These are phyloP conservation scores for Retiboletus fuscus DNA, from an alignment of 1,284 basidiomycete genomes.

Conservation along the genomic window DNA sequence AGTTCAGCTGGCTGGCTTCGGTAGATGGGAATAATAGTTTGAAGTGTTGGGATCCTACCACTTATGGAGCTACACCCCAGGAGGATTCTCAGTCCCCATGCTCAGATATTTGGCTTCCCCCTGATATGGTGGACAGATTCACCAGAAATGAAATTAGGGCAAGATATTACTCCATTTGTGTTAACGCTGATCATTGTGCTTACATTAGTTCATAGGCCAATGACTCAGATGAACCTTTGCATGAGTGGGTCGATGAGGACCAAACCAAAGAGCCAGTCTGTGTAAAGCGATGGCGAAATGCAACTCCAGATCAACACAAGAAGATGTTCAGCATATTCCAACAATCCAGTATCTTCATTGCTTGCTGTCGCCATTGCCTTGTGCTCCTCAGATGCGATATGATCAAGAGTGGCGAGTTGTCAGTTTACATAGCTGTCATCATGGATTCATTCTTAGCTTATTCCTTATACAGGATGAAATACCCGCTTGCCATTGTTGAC, in stretches of 20 bases:
- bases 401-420: slow-evolving; percentile 8
- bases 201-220: neutral
- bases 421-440: neutral
- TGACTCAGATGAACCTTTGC: neutral
- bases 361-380: slow-evolving; percentile 7
- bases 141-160: neutral
- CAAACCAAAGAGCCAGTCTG: neutral
- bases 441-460: neutral
- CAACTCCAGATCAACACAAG: neutral
- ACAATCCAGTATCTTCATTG: slow-evolving; percentile 1
- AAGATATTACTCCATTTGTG: neutral
- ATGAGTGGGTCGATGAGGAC: neutral
- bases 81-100: neutral
- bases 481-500: slow-evolving; percentile 25
- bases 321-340: neutral
- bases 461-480: slow-evolving; percentile 19
- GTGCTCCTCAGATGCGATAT: slow-evolving; percentile 25
- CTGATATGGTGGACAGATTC: neutral
- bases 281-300: neutral
- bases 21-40: neutral
- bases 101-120: neutral
- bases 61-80: neutral
- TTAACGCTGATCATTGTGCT: neutral
- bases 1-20: neutral
- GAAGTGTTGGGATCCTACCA: neutral